Conservation (phyloP, 2,329 filamentous ascomycete genomes). For the Raffaelea albimanens region DNA sequence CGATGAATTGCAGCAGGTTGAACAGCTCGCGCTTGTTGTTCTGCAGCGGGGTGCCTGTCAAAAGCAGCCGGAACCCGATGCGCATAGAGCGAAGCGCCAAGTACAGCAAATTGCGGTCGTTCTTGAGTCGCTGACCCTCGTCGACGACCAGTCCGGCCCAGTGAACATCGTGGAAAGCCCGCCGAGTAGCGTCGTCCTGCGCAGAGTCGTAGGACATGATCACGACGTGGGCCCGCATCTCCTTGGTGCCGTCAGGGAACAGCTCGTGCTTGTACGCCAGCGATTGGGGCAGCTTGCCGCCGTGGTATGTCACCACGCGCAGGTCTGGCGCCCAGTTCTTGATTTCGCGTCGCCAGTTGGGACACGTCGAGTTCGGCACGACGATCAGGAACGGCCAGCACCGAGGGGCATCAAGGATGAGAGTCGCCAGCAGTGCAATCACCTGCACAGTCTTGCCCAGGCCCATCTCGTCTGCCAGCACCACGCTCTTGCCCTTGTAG, state of each 20-base stretch:
- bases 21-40: conserved; percentile 94
- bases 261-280: conserved; percentile 78
- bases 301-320: conserved; percentile 88
- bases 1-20: conserved; percentile 92
- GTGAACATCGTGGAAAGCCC: conserved; percentile 58
- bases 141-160: conserved; percentile 91
- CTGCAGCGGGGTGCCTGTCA: conserved; percentile 88
- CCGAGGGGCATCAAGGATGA: conserved; percentile 56
- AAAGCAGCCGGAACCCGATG: conserved; percentile 72
- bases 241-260: conserved; percentile 55
- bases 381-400: conserved; percentile 92
- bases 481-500: conserved; percentile 71
- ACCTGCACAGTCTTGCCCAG: conserved; percentile 95
- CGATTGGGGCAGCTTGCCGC: conserved; percentile 62
- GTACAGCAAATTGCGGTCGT: conserved; percentile 79
- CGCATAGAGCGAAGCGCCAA: conserved; percentile 61
- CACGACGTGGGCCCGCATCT: conserved; percentile 81
- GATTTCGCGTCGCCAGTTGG: conserved; percentile 96
- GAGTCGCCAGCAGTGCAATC: conserved; percentile 66
- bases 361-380: conserved; percentile 87
- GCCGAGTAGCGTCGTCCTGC: conserved; percentile 57
- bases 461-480: conserved; percentile 96
- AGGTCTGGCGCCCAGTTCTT: conserved; percentile 84
- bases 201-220: conserved; percentile 93
- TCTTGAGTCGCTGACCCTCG: conserved; percentile 92